These are phyloP conservation scores for Plasmopara muralis DNA, from an alignment of 352 stramenopile species.

Conservation along the genomic window DNA sequence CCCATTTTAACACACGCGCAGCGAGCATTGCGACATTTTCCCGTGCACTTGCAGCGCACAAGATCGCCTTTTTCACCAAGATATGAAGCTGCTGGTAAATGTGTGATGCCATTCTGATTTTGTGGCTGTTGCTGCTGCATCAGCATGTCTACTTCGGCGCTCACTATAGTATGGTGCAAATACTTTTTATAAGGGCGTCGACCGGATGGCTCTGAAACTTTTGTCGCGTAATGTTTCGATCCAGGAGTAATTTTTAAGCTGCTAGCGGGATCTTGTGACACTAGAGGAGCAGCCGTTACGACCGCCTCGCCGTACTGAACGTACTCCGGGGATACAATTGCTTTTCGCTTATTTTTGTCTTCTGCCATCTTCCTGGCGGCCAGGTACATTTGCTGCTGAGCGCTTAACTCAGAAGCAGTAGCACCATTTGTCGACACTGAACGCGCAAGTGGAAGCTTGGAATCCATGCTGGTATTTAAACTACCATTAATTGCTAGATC, in stretches of 20 bases:
- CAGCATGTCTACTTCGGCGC: conserved; percentile 8
- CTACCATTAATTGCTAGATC: conserved; percentile 22
- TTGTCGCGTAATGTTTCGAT: conserved; percentile 34
- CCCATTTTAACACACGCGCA: conserved; percentile 77
- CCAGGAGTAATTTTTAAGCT: conserved; percentile 23
- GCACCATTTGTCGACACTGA: neutral
- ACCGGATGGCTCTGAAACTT: conserved; percentile 49
- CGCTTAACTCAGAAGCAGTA: conserved; percentile 14
- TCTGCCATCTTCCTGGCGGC: conserved; percentile 39
- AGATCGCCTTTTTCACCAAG: conserved; percentile 31
- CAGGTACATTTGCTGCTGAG: conserved; percentile 40
- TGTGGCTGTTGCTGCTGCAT: conserved; percentile 4
- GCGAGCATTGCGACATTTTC: conserved; percentile 76
- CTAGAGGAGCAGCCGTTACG: conserved; percentile 5
- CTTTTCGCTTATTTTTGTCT: conserved; percentile 80
- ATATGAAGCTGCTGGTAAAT: conserved; percentile 1
- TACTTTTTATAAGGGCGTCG: conserved; percentile 64
- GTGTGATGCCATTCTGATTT: neutral
- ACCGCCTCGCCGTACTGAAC: conserved; percentile 54
- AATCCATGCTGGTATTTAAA: neutral
- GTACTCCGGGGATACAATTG: conserved; percentile 76
- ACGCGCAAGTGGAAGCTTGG: conserved; percentile 23
- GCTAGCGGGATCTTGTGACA: conserved; percentile 3
- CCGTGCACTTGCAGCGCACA: conserved; percentile 71
- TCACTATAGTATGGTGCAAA: conserved; percentile 35